These are phyloP conservation scores for Tricholoma terreum DNA, from an alignment of 768 basidiomycete species.

Conservation along the genomic window DNA sequence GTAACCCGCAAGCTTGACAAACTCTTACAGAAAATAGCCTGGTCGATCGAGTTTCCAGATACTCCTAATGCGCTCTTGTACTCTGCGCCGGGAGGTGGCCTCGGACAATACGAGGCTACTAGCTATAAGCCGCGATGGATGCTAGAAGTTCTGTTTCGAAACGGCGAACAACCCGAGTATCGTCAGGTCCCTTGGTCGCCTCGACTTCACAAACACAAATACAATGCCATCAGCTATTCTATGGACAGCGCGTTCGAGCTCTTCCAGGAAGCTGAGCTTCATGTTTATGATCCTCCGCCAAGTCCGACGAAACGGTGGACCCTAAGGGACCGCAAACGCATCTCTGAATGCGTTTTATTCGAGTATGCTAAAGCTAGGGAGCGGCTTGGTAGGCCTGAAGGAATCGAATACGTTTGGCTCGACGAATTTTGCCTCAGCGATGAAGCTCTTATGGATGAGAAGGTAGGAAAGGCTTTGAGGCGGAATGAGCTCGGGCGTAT, in stretches of 20 bases:
- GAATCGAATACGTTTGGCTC: constrained; percentile 7
- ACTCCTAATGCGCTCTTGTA: not conserved
- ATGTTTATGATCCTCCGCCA: too few relatives aligned
- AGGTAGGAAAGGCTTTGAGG: too few relatives aligned
- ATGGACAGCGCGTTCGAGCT: too few relatives aligned
- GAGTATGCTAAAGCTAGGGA: not conserved
- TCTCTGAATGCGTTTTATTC: not conserved
- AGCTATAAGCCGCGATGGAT: too few relatives aligned
- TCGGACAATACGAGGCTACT: not conserved
- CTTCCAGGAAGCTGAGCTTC: too few relatives aligned
- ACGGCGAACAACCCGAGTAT: too few relatives aligned
- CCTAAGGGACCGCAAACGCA: not conserved
- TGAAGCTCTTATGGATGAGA: not conserved
- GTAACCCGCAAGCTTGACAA: too few relatives aligned
- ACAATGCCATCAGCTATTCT: too few relatives aligned
- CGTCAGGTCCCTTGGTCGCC: too few relatives aligned
- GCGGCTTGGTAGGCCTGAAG: not conserved
- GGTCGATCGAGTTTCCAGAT: not conserved
- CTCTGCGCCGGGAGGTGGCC: not conserved
- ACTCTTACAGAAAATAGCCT: too few relatives aligned
- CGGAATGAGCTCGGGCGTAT: constrained; percentile 9
- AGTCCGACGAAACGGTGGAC: too few relatives aligned
- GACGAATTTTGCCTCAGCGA: constrained; percentile 9
- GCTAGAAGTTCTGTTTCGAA: too few relatives aligned
- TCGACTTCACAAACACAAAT: not conserved